Base-by-base conservation (phyloP, 768 basidiomycete species). In the Trametes maxima region DNA sequence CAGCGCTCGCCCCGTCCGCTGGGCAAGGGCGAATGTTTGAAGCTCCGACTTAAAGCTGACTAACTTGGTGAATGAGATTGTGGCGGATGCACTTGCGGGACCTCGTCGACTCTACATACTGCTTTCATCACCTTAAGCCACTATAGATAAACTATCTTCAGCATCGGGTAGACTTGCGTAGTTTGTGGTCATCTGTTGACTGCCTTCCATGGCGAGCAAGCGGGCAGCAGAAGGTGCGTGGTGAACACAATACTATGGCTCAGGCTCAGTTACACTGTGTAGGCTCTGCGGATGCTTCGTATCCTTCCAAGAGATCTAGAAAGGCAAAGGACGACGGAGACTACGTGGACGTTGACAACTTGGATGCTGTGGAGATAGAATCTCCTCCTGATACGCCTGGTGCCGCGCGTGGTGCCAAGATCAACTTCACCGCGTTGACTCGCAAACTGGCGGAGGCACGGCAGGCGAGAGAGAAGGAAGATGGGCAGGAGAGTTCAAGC, bases 341-440 rank as follows among this genome's bases (percentile, higher is more conserved):
- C 37, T 83, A 86, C 62, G 64, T 85, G 25, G 81, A 86, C 46
- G 77, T 83, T 36, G 80, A 79, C 67, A 79, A 85, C 64, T 83
- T 85, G 63, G 85, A 59, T 19, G 62, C 67, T 72, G 71, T 75
- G 49, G 69, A 68, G 51, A 46, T 56, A 11, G 53, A 59, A 47
- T 67, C 69, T 3, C 69, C 70, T 11, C 64, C 70, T 12, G 74
- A 77, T 50, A 65, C 74, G 2, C 67, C 79, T 33, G 67, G 90
- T 43, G 78, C 92, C 17, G 89, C 90, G 22, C 82, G 83, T 16
- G 79, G 82, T 33, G 87, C 89, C 22, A 94, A 89, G n/a, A 94
- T 94, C 72, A 94, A 94, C 67, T 86, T 94, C 73, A 89, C 86
- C 68, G 92, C 90, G 0, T 77, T 94, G 42, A 90, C 89, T 2